Evolutionary conservation across 768 basidiomycete genomes (phyloP), one percentile per base, ranked within the genome.

Genomic region (Cyclocybe aegerita): DNA sequence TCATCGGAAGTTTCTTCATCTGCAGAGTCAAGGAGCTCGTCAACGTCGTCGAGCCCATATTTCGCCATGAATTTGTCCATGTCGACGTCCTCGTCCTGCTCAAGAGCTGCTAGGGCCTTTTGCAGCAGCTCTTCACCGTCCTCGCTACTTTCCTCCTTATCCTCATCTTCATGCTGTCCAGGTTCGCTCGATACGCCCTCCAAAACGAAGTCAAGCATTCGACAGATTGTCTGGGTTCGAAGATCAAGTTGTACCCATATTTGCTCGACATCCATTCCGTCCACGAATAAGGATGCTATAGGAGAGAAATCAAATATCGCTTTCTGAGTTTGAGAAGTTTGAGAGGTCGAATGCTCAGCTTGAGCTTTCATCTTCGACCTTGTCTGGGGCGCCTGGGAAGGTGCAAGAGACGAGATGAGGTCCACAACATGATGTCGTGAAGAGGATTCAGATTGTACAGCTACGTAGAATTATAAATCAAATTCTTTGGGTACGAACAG

Each of bases 211-310:
- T 88, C 79, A 37, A 96, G 69, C 43, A 88, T 78, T 37, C 80
- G 78, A 53, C 86, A 88, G 16, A 98, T 71, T 39, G 77, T 79
- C 53, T 82, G 79, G 11, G 85, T 74, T 39, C 91, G 75, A 47
- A 99, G 73, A 62, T 98, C 96, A 48, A 98, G 67, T 70, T 99
- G 96, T 36, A 86, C 86, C 96, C 96, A 99, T 23, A 98, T 74
- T 65, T 96, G 94, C 49, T 91, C 90, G 16, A 82, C 78, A 57
- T 85, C 87, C 82, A 97, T 86, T 12, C 79, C 86, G 15, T 92
- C 82, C 9, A 85, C 73, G 52, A 84, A 89, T 14, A 99, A 78
- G 33, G 80, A 80, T 6, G 82, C 73, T 2, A 98, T 67, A 5
- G 94, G 94, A 0, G 96, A 97, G 17, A 70, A 70, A 44, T 73